These are phyloP conservation scores for Iris pallida DNA, from an alignment of 116 monocot genomes.

Conservation along the genomic window DNA sequence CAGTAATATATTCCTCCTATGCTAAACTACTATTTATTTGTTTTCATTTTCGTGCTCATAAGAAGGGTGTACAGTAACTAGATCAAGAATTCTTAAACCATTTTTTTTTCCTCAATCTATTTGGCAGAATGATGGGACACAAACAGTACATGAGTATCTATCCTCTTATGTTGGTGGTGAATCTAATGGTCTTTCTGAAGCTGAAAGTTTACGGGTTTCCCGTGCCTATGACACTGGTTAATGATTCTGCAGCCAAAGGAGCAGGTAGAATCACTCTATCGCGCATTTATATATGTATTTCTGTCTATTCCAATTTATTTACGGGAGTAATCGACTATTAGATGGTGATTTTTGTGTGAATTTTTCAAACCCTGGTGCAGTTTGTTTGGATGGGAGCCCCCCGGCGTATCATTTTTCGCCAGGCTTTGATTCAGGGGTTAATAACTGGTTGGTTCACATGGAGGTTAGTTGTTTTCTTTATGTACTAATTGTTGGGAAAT, in stretches of 20 bases:
- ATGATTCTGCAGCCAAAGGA: constrained; percentile 74
- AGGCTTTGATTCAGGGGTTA: constrained; percentile 72
- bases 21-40: too few species aligned
- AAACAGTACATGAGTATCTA: constrained; percentile 16
- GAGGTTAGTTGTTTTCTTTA: constrained; percentile 40
- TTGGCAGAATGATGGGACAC: background rate
- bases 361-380: constrained; percentile 33
- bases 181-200: constrained; percentile 15
- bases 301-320: background rate
- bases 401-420: constrained; percentile 86
- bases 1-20: too few species aligned
- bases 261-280: constrained; percentile 41
- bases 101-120: too few species aligned
- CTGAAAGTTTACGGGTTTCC: constrained; percentile 29
- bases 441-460: constrained; percentile 80
- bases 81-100: too few species aligned
- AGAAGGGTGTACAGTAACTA: too few species aligned
- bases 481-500: background rate
- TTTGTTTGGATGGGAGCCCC: constrained; percentile 90
- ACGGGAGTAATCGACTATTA: background rate
- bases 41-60: too few species aligned
- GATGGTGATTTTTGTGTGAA: background rate
- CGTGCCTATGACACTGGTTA: constrained; percentile 59
- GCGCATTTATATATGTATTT: background rate
- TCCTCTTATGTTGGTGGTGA: constrained; percentile 18